Base-by-base conservation (phyloP, 2,329 filamentous ascomycete genomes). In the Fusarium udum region DNA sequence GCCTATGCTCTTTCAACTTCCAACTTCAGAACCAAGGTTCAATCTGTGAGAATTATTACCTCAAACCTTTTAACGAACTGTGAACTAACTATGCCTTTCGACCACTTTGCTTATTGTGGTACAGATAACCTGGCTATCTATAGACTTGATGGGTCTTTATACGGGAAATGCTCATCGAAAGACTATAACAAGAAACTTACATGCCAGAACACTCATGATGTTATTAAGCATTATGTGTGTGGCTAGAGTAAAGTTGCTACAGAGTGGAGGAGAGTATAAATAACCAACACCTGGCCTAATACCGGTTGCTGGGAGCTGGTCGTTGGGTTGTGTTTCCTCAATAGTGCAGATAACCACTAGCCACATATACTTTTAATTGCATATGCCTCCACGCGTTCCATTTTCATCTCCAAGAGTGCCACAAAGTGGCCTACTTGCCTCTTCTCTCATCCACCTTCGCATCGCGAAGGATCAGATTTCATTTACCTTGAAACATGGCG, bases 11-110 rank as follows among this genome's bases (percentile, higher is more conserved):
- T n/a, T 34, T 32, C 48, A 7, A 51, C 22, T 51, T 51, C 31
- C 31, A 51, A 3, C 22, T 51, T 3, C 28, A 51, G 15, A n/a
- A 32, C 22, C 48, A 51, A 22, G 48, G 48, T 13, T 1, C 48
- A n/a, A 32, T 51, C 31, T 51, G 48, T 51, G 11, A 51, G 46
- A n/a, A 34, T 11, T 10, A 7, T 0, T 11, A 10, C 13, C 15
- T 49, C 0, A 1, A 13, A 9, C 3, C 0, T 32, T 4, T n/a
- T 34, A 7, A 6, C 4, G 0, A n/a, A 18, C 14, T 14, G 0
- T 9, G 3, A 24, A n/a, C 46, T 51, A 3, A 51, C 31, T 4
- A n/a, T 11, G 10, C 14, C 4, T 10, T 11, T 10, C 34, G 48
- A 51, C 15, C 48, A 51, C 31, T 34, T 51, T 34, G 48, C 48